These are phyloP conservation scores for Pseudocercospora macadamiae DNA, from an alignment of 2,329 filamentous ascomycete genomes.

Conservation along the genomic window DNA sequence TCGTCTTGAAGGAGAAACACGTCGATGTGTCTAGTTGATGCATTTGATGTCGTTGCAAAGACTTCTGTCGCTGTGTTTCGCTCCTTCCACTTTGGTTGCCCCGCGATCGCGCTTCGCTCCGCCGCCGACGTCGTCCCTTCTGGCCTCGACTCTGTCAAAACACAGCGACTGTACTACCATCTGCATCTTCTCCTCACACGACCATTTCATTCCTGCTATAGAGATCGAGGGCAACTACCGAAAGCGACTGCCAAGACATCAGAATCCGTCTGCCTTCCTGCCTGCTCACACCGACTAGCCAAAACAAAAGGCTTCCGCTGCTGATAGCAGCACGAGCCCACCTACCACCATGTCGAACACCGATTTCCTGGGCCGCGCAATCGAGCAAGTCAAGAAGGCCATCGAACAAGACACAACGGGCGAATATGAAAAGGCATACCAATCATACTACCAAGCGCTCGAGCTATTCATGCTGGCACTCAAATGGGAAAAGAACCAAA, in stretches of 20 bases:
- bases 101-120: constrained; percentile 16
- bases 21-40: not conserved
- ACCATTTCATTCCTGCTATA: no score
- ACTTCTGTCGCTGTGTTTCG: not conserved
- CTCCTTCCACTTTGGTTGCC: constrained; percentile 10
- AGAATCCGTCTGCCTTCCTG: not conserved
- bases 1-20: not conserved
- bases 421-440: constrained; percentile 96
- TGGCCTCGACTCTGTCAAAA: constrained; percentile 14
- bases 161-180: not conserved
- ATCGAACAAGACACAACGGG: constrained; percentile 95
- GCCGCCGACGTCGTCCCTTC: constrained; percentile 6
- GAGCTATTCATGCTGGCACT: constrained; percentile 98
- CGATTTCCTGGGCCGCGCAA: constrained; percentile 95
- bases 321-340: constrained; percentile 13
- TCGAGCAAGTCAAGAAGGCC: constrained; percentile 95
- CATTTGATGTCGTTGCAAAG: not conserved
- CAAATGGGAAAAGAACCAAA: constrained; percentile 99
- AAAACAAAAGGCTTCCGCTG: constrained; percentile 8
- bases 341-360: constrained; percentile 76
- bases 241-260: not conserved
- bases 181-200: not conserved
- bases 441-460: constrained; percentile 91
- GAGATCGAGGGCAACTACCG: no score
- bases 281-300: not conserved